These are phyloP conservation scores for Saprolegnia diclina DNA, from an alignment of 352 stramenopile species.

Conservation along the genomic window DNA sequence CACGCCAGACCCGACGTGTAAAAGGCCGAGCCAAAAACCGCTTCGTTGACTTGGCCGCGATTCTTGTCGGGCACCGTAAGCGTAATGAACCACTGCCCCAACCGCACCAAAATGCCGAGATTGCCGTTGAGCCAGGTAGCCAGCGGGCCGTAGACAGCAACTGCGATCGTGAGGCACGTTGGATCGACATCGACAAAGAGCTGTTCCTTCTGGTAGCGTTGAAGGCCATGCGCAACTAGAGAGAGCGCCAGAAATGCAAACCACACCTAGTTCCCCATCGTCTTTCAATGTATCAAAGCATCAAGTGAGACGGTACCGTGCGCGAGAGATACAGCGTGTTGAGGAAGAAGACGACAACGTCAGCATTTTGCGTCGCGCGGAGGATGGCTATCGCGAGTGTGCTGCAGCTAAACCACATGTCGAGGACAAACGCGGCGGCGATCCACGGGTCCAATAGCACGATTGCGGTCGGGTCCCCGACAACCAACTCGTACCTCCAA, in stretches of 20 bases:
- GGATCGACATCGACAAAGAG: neutral
- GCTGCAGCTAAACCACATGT: neutral
- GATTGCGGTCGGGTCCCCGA: conserved; percentile 1
- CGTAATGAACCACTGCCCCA: neutral
- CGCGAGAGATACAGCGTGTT: neutral
- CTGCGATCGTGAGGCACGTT: neutral
- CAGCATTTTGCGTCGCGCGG: neutral
- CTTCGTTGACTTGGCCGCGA: neutral
- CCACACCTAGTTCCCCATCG: neutral
- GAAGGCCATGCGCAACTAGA: neutral
- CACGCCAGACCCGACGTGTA: neutral
- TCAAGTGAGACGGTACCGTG: neutral
- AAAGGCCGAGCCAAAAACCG: neutral
- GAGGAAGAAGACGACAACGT: neutral
- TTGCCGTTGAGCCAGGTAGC: neutral
- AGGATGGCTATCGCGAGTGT: neutral
- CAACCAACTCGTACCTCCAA: conserved; percentile 1
- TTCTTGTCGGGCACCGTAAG: neutral
- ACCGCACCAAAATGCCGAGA: neutral
- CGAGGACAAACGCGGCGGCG: neutral
- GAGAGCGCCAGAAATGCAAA: neutral
- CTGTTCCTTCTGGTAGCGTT: neutral
- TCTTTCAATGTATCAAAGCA: neutral
- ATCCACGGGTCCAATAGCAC: neutral
- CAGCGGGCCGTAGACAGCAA: neutral